phyloP scores from a whole-genome alignment of 441 rosid genomes.

The Raphanus hybrid region DNA sequence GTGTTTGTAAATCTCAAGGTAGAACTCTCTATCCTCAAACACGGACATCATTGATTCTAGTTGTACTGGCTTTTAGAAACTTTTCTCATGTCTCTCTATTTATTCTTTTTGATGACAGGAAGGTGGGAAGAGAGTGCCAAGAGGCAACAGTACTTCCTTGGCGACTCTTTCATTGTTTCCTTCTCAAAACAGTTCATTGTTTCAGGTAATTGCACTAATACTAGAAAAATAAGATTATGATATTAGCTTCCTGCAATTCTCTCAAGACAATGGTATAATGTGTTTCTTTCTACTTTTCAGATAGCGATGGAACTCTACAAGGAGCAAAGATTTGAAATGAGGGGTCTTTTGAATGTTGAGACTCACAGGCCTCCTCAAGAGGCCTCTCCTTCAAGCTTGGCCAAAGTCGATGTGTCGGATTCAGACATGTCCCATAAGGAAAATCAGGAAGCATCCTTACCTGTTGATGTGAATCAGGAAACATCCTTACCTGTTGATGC shows the following conservation, averaged over 20 bases:
- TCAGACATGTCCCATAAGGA: conserved; percentile 32
- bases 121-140: conserved; percentile 70
- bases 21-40: conserved; percentile 10
- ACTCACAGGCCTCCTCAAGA: conserved; percentile 37
- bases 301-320: conserved; percentile 80
- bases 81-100: conserved; percentile 5
- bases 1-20: conserved; percentile 76
- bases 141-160: conserved; percentile 46
- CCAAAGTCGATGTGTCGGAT: conserved; percentile 33
- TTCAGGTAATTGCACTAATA: conserved; percentile 60
- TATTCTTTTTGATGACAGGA: conserved; percentile 51
- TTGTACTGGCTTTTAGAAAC: background rate
- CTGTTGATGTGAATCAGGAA: too few relatives aligned
- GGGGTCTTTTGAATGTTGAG: conserved; percentile 43
- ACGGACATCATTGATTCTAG: background rate
- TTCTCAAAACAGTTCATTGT: conserved; percentile 57
- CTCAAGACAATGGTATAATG: background rate
- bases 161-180: conserved; percentile 60
- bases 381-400: conserved; percentile 32
- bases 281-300: conserved; percentile 50
- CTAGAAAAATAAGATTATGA: background rate
- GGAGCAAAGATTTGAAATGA: conserved; percentile 63
- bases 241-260: conserved; percentile 4
- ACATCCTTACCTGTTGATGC: too few relatives aligned
- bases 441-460: background rate